Conservation (phyloP, 257 asterid genomes). For the Solanum sitiens region DNA sequence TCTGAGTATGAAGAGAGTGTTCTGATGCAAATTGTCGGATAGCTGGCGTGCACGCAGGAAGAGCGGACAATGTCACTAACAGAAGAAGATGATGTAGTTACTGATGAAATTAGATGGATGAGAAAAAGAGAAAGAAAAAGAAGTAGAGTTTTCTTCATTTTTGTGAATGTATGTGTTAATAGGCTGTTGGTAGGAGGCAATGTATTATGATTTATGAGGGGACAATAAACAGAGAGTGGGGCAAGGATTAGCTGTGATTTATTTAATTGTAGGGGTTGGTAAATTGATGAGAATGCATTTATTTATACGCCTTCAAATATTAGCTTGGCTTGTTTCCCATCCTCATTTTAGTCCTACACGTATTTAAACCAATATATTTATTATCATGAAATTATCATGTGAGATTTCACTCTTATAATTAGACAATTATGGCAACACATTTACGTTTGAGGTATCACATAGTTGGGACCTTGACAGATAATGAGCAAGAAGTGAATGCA, state of each 20-base stretch:
- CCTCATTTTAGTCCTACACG: neutral
- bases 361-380: neutral
- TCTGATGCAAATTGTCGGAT: conserved; percentile 69
- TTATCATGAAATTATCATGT: neutral
- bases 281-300: neutral
- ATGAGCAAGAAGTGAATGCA: neutral
- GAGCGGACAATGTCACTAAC: conserved; percentile 37
- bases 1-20: conserved; percentile 66
- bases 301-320: neutral
- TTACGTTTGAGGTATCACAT: neutral
- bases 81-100: neutral
- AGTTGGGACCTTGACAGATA: neutral
- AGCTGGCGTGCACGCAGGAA: conserved; percentile 85
- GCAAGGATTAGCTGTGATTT: neutral
- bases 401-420: neutral
- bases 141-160: neutral
- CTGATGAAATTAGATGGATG: neutral
- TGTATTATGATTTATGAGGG: neutral
- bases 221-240: neutral
- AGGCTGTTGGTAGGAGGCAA: neutral
- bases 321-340: neutral
- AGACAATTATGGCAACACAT: neutral
- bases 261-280: neutral
- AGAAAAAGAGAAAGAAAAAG: neutral
- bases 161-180: neutral